These are phyloP conservation scores for Rauvolfia tetraphylla DNA, from an alignment of 257 asterid species.

Conservation along the genomic window DNA sequence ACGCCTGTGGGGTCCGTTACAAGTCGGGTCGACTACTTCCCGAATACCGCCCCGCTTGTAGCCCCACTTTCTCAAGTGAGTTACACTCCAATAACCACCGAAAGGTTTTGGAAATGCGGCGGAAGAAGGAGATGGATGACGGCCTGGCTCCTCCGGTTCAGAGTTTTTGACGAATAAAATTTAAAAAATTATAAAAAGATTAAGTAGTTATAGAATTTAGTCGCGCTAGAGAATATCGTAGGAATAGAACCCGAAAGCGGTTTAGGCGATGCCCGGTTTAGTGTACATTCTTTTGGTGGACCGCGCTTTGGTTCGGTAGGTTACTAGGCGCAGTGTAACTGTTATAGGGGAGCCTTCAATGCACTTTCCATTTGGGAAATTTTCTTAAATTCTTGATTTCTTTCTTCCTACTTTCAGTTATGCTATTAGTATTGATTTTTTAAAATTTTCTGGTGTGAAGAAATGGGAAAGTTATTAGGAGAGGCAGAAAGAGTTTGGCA, in stretches of 20 bases:
- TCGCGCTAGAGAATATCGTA: not conserved
- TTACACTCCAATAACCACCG: slow-evolving; percentile 87
- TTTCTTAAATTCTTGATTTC: not conserved
- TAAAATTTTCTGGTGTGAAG: not conserved
- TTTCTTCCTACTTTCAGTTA: not conserved
- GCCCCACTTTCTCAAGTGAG: slow-evolving; percentile 78
- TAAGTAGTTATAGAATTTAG: not conserved
- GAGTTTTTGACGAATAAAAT: slow-evolving; percentile 43
- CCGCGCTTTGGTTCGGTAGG: slow-evolving; percentile 55
- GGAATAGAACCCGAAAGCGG: slow-evolving; percentile 22
- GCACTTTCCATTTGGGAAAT: slow-evolving; percentile 21
- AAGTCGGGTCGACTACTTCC: slow-evolving; percentile 92
- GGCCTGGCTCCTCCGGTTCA: slow-evolving; percentile 46
- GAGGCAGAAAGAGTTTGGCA: not conserved
- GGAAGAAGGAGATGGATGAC: slow-evolving; percentile 50
- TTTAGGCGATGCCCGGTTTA: slow-evolving; percentile 37
- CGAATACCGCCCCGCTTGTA: slow-evolving; percentile 91
- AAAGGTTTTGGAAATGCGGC: slow-evolving; percentile 90
- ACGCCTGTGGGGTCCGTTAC: slow-evolving; percentile 89
- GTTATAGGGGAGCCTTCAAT: slow-evolving; percentile 42
- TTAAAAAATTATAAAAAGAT: not conserved
- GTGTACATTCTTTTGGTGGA: slow-evolving; percentile 48
- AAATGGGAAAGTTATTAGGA: not conserved
- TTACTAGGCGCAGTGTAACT: slow-evolving; percentile 35
- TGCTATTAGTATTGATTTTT: too few relatives aligned